Conservation (phyloP, 176 grass and related monocot genomes). For the Aegilops umbellulata region DNA sequence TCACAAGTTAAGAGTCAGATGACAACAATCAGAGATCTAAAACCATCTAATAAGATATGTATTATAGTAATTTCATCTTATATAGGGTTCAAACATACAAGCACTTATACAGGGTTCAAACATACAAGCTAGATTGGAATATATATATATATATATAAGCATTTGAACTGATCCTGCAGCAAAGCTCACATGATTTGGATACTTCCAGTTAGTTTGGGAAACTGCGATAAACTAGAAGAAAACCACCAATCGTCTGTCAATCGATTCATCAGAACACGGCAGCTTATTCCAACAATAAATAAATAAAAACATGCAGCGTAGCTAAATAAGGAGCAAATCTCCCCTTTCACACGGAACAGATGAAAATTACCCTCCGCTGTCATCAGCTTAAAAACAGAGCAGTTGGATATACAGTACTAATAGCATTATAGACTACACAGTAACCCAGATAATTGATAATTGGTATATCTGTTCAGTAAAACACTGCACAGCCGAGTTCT, state of each 20-base stretch:
- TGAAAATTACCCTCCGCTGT: background rate
- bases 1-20: background rate
- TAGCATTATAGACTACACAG: background rate
- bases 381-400: background rate
- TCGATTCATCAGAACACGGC: background rate
- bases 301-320: background rate
- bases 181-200: background rate
- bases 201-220: background rate
- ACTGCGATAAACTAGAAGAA: background rate
- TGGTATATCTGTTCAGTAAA: background rate
- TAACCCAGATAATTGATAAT: background rate
- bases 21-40: background rate
- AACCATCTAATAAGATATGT: background rate
- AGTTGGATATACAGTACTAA: background rate
- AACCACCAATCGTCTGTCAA: background rate
- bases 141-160: background rate
- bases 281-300: background rate
- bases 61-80: background rate
- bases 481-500: background rate
- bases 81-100: too few relatives aligned
- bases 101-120: background rate
- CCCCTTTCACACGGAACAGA: background rate
- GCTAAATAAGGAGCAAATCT: background rate
- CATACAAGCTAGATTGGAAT: background rate
- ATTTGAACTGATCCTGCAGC: background rate